Conservation (phyloP, 2,329 filamentous ascomycete genomes). For the Fusarium solani-melongenae region DNA sequence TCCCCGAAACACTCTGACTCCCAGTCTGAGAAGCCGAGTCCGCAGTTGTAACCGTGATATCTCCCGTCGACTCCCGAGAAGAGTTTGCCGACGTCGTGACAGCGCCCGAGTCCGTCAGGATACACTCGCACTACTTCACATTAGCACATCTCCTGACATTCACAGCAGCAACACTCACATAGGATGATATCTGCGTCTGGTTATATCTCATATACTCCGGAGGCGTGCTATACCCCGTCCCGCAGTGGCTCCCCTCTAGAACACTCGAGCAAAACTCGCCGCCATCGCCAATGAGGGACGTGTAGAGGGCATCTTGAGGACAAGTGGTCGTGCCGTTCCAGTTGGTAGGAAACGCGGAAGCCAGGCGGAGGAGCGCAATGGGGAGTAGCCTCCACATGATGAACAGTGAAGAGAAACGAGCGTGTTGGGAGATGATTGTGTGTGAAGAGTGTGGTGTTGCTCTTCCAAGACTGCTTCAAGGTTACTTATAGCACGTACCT, state of each 20-base stretch:
- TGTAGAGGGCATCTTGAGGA: constrained; percentile 45
- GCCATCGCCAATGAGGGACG: constrained; percentile 43
- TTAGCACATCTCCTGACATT: background rate
- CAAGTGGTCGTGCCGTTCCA: constrained; percentile 39
- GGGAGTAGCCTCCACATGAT: constrained; percentile 38
- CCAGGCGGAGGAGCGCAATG: constrained; percentile 14
- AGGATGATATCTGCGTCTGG: constrained; percentile 45
- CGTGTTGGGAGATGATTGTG: constrained; percentile 12
- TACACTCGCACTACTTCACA: constrained; percentile 42
- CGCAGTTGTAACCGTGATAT: background rate
- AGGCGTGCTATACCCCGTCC: constrained; percentile 42
- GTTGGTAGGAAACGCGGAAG: constrained; percentile 18
- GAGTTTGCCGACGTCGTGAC: background rate
- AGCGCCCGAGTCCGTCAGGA: constrained; percentile 22
- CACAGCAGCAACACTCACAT: constrained; percentile 36
- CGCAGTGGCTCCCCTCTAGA: constrained; percentile 37
- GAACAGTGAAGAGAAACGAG: constrained; percentile 17
- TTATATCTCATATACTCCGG: constrained; percentile 44
- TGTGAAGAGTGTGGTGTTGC: background rate
- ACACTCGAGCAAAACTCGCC: constrained; percentile 46
- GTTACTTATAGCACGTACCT: constrained; percentile 34
- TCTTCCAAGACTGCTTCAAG: background rate
- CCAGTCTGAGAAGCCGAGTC: constrained; percentile 6
- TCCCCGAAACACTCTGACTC: background rate
- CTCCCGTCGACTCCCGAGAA: background rate